These are phyloP conservation scores for Zygosaccharomyces siamensis DNA, from an alignment of 805 yeast genomes.

Conservation along the genomic window DNA sequence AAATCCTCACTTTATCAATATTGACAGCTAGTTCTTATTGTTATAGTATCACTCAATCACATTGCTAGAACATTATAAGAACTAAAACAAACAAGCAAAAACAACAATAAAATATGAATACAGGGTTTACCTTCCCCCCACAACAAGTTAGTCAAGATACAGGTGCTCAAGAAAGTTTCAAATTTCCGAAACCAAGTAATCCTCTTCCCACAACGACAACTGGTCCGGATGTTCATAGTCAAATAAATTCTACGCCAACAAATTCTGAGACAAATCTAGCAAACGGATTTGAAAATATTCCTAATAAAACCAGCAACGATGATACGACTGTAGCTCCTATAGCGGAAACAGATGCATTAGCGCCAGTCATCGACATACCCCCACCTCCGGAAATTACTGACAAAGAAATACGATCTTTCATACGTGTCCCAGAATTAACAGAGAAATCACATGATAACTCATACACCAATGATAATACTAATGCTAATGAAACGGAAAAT, in stretches of 20 bases:
- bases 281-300: neutral
- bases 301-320: neutral
- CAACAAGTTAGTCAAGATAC: conserved; percentile 9
- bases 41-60: too few relatives aligned
- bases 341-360: neutral
- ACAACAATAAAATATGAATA: conserved; percentile 18
- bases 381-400: conserved; percentile 11
- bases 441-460: neutral
- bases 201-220: neutral
- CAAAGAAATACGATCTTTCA: neutral
- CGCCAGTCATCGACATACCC: conserved; percentile 14
- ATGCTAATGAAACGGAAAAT: neutral
- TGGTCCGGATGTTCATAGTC: neutral
- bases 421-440: neutral
- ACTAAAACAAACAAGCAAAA: neutral
- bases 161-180: conserved; percentile 4
- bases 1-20: neutral
- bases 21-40: too few relatives aligned
- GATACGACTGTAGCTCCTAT: too few relatives aligned
- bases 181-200: conserved; percentile 5
- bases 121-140: conserved; percentile 29
- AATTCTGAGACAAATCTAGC: neutral
- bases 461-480: neutral
- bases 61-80: neutral
- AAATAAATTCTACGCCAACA: neutral